Evolutionary conservation across 2,329 filamentous ascomycete species (phyloP).

Genomic region (Hortaea werneckii): DNA sequence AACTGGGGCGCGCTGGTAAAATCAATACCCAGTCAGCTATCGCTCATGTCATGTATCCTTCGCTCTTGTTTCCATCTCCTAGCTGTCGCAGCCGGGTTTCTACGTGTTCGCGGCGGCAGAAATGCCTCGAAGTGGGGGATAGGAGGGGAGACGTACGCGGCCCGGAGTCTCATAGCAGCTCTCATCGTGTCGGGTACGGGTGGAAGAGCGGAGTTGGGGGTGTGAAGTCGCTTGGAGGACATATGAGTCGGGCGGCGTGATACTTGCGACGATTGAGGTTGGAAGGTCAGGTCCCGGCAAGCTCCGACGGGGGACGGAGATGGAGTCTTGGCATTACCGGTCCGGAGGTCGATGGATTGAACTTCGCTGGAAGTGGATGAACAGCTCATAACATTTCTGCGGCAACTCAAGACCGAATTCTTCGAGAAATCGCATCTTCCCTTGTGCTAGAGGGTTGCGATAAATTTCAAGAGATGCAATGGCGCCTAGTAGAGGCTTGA

Average conservation of each 20-base stretch:
- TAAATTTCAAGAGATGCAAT: constrained; percentile 17
- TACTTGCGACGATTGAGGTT: neutral
- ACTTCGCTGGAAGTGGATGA: neutral
- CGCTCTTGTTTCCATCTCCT: too few species aligned
- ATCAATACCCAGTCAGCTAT: too few species aligned
- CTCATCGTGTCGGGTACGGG: constrained; percentile 12
- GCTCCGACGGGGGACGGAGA: constrained; percentile 1
- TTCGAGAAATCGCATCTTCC: neutral
- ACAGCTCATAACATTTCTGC: neutral
- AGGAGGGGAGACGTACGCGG: constrained; percentile 28
- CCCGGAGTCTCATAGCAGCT: constrained; percentile 30
- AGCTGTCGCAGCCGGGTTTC: too few species aligned
- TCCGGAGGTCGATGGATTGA: neutral
- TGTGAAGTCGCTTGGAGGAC: neutral
- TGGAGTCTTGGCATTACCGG: constrained; percentile 1
- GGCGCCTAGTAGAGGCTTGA: constrained; percentile 23
- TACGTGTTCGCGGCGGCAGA: too few species aligned
- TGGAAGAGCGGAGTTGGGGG: neutral
- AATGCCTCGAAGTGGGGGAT: too few species aligned
- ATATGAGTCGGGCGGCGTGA: constrained; percentile 1
- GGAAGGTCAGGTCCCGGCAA: constrained; percentile 1
- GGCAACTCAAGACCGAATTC: neutral
- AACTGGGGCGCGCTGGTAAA: constrained; percentile 9
- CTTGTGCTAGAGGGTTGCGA: neutral
- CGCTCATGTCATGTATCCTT: too few species aligned